Evolutionary conservation across 2,329 filamentous ascomycete genomes (phyloP).

Genomic region (Sporothrix schenckii): DNA sequence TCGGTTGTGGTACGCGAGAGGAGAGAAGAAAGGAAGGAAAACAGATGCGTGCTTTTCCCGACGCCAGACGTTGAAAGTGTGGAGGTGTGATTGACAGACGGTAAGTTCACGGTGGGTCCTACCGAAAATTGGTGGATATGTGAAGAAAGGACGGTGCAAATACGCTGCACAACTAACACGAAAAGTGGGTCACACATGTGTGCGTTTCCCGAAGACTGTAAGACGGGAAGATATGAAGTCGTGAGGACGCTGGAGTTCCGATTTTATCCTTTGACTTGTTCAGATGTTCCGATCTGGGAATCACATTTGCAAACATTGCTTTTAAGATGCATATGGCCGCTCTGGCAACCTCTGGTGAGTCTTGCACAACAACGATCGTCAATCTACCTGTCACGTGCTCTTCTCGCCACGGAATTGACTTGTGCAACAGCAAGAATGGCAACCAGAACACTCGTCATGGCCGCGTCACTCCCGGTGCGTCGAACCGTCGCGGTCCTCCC

Average conservation of each 20-base stretch:
- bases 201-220: background rate
- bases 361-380: no score
- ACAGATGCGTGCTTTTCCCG: slow-evolving; percentile 10
- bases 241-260: background rate
- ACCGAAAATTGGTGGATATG: no score
- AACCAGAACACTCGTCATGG: background rate
- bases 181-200: background rate
- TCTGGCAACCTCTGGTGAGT: no score
- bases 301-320: no score
- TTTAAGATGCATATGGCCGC: no score
- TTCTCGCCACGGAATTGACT: background rate
- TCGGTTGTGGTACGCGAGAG: background rate
- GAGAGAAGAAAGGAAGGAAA: background rate
- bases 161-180: background rate
- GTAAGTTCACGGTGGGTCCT: background rate
- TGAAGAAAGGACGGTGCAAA: background rate
- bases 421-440: background rate
- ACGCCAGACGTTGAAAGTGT: background rate
- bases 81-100: background rate
- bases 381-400: background rate
- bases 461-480: no score
- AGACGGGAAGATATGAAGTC: background rate
- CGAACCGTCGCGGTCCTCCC: background rate
- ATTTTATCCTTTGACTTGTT: no score
- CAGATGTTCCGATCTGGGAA: no score